phyloP scores from a whole-genome alignment of 2,329 filamentous ascomycete genomes.

The Aspergillus sp. region DNA sequence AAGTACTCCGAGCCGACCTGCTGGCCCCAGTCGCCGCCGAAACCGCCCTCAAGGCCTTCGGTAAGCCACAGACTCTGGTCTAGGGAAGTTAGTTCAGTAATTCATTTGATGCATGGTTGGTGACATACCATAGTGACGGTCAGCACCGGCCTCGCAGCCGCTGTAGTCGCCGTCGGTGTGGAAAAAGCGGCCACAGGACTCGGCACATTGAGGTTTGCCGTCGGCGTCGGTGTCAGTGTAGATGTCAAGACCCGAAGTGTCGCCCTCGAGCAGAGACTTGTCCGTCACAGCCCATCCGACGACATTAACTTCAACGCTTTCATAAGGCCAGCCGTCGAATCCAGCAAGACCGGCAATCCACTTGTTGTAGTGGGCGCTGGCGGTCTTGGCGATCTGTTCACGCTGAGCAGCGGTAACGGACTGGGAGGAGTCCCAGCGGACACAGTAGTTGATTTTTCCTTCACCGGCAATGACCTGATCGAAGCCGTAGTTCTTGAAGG shows the following conservation, averaged over 20 bases:
- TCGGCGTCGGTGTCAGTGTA: conserved; percentile 17
- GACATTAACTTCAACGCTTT: conserved; percentile 14
- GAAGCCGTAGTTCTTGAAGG: conserved; percentile 18
- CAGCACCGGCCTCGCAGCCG: conserved; percentile 6
- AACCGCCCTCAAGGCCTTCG: conserved; percentile 16
- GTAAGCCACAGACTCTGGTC: conserved; percentile 20
- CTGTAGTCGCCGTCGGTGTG: conserved; percentile 17
- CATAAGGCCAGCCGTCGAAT: conserved; percentile 17
- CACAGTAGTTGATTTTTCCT: conserved; percentile 19
- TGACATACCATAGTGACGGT: conserved; percentile 15
- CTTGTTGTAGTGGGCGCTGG: conserved; percentile 14
- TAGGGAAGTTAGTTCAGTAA: neutral
- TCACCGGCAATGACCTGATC: conserved; percentile 15
- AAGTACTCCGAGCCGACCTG: conserved; percentile 17
- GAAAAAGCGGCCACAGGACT: conserved; percentile 16
- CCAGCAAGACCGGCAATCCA: conserved; percentile 16
- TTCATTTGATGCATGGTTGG: accelerated
- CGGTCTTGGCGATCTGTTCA: conserved; percentile 9
- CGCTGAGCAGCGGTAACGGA: conserved; percentile 11
- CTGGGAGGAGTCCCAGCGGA: conserved; percentile 17
- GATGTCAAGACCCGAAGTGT: conserved; percentile 14
- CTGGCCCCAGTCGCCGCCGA: conserved; percentile 19
- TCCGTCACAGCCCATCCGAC: conserved; percentile 18
- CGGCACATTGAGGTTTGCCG: conserved; percentile 14
- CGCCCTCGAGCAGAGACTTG: conserved; percentile 9